Percentiles rank a stretch among this genome's conserved stretches.
These are phyloP conservation scores for Eucalyptus curtisii DNA, from an alignment of 345 rosid species.

Conservation along the genomic window DNA sequence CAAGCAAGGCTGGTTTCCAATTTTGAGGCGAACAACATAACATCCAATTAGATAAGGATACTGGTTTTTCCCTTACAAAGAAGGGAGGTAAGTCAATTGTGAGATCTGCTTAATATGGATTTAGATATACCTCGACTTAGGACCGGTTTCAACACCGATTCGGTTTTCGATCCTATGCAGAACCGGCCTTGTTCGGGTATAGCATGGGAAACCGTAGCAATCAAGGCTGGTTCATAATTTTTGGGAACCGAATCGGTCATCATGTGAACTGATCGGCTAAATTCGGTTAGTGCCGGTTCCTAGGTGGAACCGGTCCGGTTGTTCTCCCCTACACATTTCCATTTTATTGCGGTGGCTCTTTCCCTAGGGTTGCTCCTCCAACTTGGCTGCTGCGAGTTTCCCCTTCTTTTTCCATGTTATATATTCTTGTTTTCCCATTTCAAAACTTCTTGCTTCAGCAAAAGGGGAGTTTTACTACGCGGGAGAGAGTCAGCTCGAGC, in stretches of 20 bases:
- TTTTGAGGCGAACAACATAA: background rate
- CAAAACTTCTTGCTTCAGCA: background rate
- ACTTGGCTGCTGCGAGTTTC: background rate
- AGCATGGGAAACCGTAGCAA: background rate
- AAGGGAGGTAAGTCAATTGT: background rate
- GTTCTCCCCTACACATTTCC: background rate
- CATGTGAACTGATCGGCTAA: background rate
- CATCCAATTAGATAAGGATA: background rate
- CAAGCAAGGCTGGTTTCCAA: background rate
- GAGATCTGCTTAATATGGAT: background rate
- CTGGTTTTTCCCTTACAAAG: background rate
- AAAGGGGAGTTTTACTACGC: background rate
- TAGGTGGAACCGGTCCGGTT: background rate
- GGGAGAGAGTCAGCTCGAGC: background rate
- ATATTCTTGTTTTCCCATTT: background rate
- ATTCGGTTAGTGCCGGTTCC: background rate
- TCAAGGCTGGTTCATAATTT: background rate
- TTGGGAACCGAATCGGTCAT: rapidly evolving
- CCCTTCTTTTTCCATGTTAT: background rate
- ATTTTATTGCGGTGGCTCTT: background rate
- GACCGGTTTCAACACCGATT: background rate
- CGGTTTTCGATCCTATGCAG: background rate
- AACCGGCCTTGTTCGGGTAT: too few species aligned
- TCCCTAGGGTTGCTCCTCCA: background rate
- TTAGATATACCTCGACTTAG: background rate